A percentile compares a stretch with the other conserved stretches of the same genome.
These are phyloP conservation scores for Hemisphaericaspora xylofermentans DNA, from an alignment of 1,139 yeast species.

Conservation along the genomic window DNA sequence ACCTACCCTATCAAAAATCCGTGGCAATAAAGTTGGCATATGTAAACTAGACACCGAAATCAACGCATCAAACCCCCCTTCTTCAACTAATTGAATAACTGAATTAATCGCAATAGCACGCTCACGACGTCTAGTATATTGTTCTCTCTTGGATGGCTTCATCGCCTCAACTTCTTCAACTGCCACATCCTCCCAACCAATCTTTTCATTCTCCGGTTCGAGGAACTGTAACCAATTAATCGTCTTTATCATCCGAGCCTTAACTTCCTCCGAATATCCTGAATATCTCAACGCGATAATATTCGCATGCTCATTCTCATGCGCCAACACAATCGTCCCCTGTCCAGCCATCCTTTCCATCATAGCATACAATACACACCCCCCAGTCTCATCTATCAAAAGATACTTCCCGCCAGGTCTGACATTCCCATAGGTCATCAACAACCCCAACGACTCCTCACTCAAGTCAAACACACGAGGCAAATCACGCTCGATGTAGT, in stretches of 20 bases:
- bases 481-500: slow-evolving; percentile 71
- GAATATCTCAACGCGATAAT: slow-evolving; percentile 68
- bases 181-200: slow-evolving; percentile 49
- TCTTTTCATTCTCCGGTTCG: slow-evolving; percentile 67
- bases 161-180: slow-evolving; percentile 54
- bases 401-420: slow-evolving; percentile 88
- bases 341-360: slow-evolving; percentile 86
- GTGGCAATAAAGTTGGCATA: slow-evolving; percentile 62
- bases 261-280: slow-evolving; percentile 54
- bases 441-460: slow-evolving; percentile 75
- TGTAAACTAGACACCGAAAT: slow-evolving; percentile 72
- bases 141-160: slow-evolving; percentile 61
- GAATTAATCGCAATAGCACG: slow-evolving; percentile 56
- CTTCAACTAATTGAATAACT: slow-evolving; percentile 49
- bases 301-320: slow-evolving; percentile 93
- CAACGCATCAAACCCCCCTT: slow-evolving; percentile 72
- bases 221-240: slow-evolving; percentile 78
- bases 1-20: slow-evolving; percentile 62
- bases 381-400: slow-evolving; percentile 89
- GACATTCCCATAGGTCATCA: slow-evolving; percentile 76
- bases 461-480: slow-evolving; percentile 77
- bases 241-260: slow-evolving; percentile 59
- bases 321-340: slow-evolving; percentile 75
- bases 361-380: slow-evolving; percentile 77
- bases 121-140: slow-evolving; percentile 64